Evolutionary conservation across 2,329 filamentous ascomycete genomes (phyloP).

Genomic region (Epichloe sp.): DNA sequence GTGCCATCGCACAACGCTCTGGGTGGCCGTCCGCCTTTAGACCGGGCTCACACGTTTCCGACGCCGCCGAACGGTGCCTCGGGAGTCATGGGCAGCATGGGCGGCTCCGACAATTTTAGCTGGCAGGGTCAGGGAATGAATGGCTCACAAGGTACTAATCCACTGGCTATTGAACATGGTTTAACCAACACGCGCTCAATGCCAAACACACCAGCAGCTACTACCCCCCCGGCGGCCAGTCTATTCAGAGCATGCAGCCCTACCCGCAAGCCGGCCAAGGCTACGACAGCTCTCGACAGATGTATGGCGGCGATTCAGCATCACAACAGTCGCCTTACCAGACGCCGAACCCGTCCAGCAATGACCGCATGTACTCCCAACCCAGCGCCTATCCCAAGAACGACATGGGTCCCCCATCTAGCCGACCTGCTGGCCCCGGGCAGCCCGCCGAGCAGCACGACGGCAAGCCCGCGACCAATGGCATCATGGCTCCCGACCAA

Average conservation of each 20-base stretch:
- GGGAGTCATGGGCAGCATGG: constrained; percentile 64
- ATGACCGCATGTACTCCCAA: constrained; percentile 58
- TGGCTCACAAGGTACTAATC: constrained; percentile 49
- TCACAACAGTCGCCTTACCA: constrained; percentile 61
- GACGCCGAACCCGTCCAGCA: constrained; percentile 43
- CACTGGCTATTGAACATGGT: constrained; percentile 67
- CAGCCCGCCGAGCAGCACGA: constrained; percentile 49
- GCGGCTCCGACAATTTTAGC: constrained; percentile 64
- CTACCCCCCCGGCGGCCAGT: constrained; percentile 68
- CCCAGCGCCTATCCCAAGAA: constrained; percentile 59
- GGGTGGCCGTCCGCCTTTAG: constrained; percentile 57
- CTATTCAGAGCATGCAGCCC: constrained; percentile 61
- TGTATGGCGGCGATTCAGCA: constrained; percentile 64
- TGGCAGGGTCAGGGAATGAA: constrained; percentile 57
- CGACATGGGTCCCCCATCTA: constrained; percentile 76
- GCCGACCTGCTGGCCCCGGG: constrained; percentile 43
- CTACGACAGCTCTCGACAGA: constrained; percentile 65
- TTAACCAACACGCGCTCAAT: constrained; percentile 72
- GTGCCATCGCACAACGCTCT: constrained; percentile 56
- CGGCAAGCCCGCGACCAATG: constrained; percentile 52
- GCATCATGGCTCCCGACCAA: constrained; percentile 45
- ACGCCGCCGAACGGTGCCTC: constrained; percentile 91
- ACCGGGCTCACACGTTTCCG: constrained; percentile 84
- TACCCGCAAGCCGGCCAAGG: constrained; percentile 57
- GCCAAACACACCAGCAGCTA: constrained; percentile 80